phyloP scores from a whole-genome alignment of 2,329 filamentous ascomycete genomes.

The Penicillium sclerotigenum region DNA sequence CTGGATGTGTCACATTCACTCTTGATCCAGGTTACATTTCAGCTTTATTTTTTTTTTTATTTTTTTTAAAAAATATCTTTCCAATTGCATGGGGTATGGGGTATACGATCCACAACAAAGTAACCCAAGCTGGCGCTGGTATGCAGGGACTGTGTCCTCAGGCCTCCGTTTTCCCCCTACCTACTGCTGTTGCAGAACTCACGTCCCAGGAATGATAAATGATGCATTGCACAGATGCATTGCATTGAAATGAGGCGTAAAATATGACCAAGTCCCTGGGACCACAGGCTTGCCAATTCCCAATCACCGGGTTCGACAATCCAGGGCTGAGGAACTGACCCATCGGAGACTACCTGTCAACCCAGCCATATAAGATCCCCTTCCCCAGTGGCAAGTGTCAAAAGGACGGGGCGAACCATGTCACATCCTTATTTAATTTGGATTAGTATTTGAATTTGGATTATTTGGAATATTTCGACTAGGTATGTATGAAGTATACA shows the following conservation, averaged over 20 bases:
- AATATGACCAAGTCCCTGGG: conserved; percentile 9
- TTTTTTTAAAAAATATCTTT: neutral
- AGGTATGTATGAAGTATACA: neutral
- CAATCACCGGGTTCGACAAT: neutral
- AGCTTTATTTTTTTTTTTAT: neutral
- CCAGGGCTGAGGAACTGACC: conserved; percentile 4
- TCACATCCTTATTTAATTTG: conserved; percentile 12
- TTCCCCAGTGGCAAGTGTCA: conserved; percentile 5
- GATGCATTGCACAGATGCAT: conserved; percentile 1
- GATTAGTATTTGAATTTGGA: conserved; percentile 1
- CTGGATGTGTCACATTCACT: conserved; percentile 23
- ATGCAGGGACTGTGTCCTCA: conserved; percentile 19
- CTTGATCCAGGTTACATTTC: conserved; percentile 7
- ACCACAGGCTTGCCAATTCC: neutral
- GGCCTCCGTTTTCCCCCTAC: conserved; percentile 1
- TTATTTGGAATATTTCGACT: conserved; percentile 5
- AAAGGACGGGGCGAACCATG: conserved; percentile 6
- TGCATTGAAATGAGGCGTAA: conserved; percentile 8
- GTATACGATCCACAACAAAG: conserved; percentile 7
- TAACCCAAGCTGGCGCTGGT: conserved; percentile 13
- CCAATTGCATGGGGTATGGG: neutral
- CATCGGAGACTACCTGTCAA: conserved; percentile 12
- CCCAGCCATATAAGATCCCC: neutral
- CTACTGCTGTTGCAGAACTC: neutral
- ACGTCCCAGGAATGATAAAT: conserved; percentile 5